Evolutionary conservation across 176 grass and related monocot species (phyloP), one percentile per base, ranked within the genome.

Genomic region (Elaeis guineensis): DNA sequence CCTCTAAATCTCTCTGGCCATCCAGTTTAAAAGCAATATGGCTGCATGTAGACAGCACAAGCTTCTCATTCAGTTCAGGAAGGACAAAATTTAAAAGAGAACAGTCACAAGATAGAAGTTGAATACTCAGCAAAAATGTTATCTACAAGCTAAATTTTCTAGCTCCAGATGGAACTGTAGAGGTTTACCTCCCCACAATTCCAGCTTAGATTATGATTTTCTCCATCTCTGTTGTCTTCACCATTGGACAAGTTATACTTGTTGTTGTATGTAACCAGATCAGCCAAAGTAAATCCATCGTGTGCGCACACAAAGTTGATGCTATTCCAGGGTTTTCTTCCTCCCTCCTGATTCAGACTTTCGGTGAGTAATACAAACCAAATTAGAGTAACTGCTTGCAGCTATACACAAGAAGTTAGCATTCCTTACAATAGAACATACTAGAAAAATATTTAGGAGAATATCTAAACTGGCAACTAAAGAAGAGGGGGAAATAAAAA

Each of bases 171-270:
- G 6, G 5, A 30, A 30, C 5, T 30, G 28, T 30, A 30, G 28
- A 60, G 25, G 48, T 24, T 75, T 64, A 97, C 87, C 93, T 91
- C 75, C 57, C 93, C 93, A 72, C 93, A 97, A 24, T 97, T 97
- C 93, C 93, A 91, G 54, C 87, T 97, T 55, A 89, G 87, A 57
- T 97, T 97, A 63, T 97, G 93, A 64, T 97, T 91, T 80, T 97
- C 93, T 50, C 93, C 92, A 82, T 97, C 92, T 57, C 66, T 74
- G 19, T 97, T 97, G 51, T 91, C 64, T 77, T 97, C 92, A 21
- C 92, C 84, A 70, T 97, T 97, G 60, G 76, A 77, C 20, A 76
- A 56, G 72, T 97, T 97, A 66, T 91, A 85, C 56, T 97, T 97
- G 29, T 85, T 91, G 57, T 97, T 89, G 59, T 97, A 97, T 29